Evolutionary conservation across 768 basidiomycete species (phyloP).

Genomic region (Hypholoma fasciculare): DNA sequence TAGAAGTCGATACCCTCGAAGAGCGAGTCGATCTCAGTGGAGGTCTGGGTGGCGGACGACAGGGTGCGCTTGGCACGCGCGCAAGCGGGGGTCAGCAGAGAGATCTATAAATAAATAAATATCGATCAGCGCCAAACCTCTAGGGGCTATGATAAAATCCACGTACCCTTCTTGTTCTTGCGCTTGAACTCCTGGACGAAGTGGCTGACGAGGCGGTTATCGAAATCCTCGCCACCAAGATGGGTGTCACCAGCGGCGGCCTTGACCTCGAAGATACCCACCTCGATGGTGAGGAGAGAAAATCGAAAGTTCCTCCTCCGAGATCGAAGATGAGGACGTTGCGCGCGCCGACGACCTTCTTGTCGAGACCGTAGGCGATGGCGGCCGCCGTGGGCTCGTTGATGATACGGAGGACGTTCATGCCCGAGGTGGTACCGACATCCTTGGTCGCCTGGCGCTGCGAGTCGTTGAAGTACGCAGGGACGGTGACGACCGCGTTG

Average conservation of each 20-base stretch:
- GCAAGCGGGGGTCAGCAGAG: not conserved
- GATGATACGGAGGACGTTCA: not conserved
- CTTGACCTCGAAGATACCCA: not conserved
- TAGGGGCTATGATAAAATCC: too few relatives aligned
- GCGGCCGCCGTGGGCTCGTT: slow-evolving; percentile 3
- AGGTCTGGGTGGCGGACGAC: not conserved
- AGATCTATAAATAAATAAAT: not conserved
- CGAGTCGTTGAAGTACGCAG: not conserved
- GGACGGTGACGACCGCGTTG: not conserved
- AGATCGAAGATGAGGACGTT: not conserved
- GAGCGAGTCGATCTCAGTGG: not conserved
- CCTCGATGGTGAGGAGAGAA: not conserved
- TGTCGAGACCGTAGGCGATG: not conserved
- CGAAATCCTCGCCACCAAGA: not conserved
- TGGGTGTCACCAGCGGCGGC: not conserved
- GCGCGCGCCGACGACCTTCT: not conserved
- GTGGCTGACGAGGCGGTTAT: not conserved
- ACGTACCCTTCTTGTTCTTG: not conserved
- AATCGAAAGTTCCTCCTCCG: not conserved
- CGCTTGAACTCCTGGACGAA: not conserved
- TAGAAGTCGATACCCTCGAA: not conserved
- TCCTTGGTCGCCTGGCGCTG: not conserved
- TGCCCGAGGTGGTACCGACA: not conserved
- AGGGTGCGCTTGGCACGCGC: not conserved
- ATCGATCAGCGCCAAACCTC: too few relatives aligned